Evolutionary conservation across 768 basidiomycete genomes (phyloP).

Genomic region (Trametes gibbosa): DNA sequence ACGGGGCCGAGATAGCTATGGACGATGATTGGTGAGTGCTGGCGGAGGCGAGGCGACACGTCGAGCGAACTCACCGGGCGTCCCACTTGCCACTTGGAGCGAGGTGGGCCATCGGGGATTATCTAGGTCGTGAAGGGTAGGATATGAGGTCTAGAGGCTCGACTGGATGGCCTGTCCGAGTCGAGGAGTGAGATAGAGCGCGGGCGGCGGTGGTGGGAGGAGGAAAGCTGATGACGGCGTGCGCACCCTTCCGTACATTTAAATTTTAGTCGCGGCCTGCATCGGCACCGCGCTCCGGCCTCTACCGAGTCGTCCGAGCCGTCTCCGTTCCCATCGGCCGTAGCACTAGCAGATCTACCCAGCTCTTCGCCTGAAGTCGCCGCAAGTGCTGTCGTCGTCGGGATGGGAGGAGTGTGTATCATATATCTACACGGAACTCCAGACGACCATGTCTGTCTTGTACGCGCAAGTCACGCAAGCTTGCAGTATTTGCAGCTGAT

Average conservation of each 20-base stretch:
- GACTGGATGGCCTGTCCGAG: slow-evolving; percentile 35
- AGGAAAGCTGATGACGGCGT: slow-evolving; percentile 12
- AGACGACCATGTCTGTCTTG: too few relatives aligned
- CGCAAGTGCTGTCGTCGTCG: too few relatives aligned
- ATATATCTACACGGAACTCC: too few relatives aligned
- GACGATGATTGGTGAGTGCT: neutral
- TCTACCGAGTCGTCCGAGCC: slow-evolving; percentile 11
- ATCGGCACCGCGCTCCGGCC: slow-evolving; percentile 12
- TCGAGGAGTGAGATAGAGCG: slow-evolving; percentile 17
- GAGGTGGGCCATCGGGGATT: slow-evolving; percentile 49
- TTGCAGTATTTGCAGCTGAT: too few relatives aligned
- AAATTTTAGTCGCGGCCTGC: slow-evolving; percentile 15
- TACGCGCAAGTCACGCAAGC: too few relatives aligned
- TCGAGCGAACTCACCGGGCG: slow-evolving; percentile 49
- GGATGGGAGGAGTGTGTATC: too few relatives aligned
- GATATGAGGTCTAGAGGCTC: slow-evolving; percentile 29
- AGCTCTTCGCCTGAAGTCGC: neutral
- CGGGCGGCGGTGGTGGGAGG: slow-evolving; percentile 30
- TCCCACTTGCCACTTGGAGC: slow-evolving; percentile 66
- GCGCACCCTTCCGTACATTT: slow-evolving; percentile 1
- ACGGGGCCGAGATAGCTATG: slow-evolving; percentile 65
- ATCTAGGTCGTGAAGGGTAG: slow-evolving; percentile 30
- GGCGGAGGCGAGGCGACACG: slow-evolving; percentile 5
- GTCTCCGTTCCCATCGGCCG: neutral
- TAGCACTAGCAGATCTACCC: neutral